Evolutionary conservation across 805 yeast species (phyloP), one percentile per base, ranked within the genome.

Genomic region (Diddensiella caesifluorescens): DNA sequence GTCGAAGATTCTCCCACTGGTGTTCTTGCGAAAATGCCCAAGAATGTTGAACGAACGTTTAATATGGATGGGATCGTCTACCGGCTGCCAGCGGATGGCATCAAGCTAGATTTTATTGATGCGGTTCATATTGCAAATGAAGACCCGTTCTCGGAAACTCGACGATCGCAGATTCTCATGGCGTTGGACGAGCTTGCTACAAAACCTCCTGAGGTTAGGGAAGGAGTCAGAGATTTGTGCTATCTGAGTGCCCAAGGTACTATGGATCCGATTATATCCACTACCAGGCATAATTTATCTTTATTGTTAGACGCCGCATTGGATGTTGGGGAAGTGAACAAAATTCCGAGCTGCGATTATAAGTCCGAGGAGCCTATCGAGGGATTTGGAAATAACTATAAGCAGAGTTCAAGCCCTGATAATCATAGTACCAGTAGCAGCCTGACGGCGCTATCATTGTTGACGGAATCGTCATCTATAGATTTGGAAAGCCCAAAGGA

Each of bases 21-120:
- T 3, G 56, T 71, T 4, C 56, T 62, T 26, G 70, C 72, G 1
- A 26, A 29, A 10, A 42, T 45, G 47, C 38, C 57, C 60, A 32
- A 52, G 57, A 30, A 45, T 56, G 22, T 37, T 57, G 47, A 39
- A 21, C 32, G 36, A 28, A 20, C 37, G 5, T 47, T 47, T 31
- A 34, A 28, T 34, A 52, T 62, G 15, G 65, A 65, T 25, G 70
- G 75, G 26, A 69, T 74, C 26, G 69, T 84, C 0, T 81, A 79
- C 60, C 65, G 81, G 42, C 59, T 86, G 3, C 83, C 86, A 1
- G 92, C 83, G 48, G 70, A 71, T 32, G 79, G 82, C 53, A 70
- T 86, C 4, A 61, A 82, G 31, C 61, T 84, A 23, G 90, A 85
- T 58, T 87, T 87, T 54, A 58, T 81, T 25, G 73, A 73, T 16